A percentile compares a stretch with the other conserved stretches of the same genome.
phyloP scores from a whole-genome alignment of 2,329 filamentous ascomycete species.

The Venturia asperata region DNA sequence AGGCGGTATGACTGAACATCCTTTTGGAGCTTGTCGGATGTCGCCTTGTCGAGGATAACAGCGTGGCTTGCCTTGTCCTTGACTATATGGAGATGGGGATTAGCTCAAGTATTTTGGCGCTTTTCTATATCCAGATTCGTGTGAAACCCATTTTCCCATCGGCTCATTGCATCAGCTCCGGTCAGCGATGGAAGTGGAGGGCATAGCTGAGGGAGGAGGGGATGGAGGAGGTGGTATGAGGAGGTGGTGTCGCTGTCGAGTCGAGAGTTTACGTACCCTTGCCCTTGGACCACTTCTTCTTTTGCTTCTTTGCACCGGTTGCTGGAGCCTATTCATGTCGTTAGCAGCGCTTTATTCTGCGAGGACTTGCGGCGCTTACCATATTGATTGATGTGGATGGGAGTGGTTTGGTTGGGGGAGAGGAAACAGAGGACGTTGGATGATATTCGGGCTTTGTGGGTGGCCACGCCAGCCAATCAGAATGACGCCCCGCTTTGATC shows the following conservation, averaged over 20 bases:
- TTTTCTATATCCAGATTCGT: not conserved
- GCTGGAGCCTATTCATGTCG: constrained; percentile 40
- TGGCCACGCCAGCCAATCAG: not conserved
- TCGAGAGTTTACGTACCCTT: constrained; percentile 42
- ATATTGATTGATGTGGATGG: constrained; percentile 37
- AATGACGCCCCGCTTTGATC: not conserved
- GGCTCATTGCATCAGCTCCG: not conserved
- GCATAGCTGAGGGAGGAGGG: constrained; percentile 20
- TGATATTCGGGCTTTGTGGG: constrained; percentile 5
- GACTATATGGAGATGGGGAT: constrained; percentile 50
- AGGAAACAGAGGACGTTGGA: not conserved
- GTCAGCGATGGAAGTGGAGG: not conserved
- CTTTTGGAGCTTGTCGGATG: constrained; percentile 98
- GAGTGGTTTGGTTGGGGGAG: constrained; percentile 19
- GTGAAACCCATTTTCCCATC: not conserved
- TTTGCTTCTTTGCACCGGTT: constrained; percentile 69
- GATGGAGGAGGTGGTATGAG: constrained; percentile 11
- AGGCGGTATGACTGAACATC: constrained; percentile 99
- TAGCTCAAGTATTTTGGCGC: not conserved
- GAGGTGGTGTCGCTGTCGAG: constrained; percentile 21
- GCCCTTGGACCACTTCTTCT: constrained; percentile 72
- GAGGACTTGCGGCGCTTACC: constrained; percentile 27
- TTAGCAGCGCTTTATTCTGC: not conserved
- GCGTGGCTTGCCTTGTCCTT: constrained; percentile 99
- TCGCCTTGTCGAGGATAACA: constrained; percentile 97